Evolutionary conservation across 129 eudicot species (phyloP).

Genomic region (Kitagawia praeruptora): DNA sequence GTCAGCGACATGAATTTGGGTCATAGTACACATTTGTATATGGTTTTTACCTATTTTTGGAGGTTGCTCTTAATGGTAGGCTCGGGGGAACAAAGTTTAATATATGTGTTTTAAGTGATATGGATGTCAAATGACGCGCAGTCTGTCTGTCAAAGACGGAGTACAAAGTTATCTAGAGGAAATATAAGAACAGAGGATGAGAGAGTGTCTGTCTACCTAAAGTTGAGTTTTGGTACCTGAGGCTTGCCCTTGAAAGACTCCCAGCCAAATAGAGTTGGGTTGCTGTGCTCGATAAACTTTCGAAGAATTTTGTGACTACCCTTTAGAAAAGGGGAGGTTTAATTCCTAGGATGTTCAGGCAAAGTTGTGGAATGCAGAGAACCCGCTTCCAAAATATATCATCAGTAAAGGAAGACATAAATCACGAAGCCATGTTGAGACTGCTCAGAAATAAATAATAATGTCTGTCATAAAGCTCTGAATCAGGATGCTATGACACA

Average conservation of each 20-base stretch:
- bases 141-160: not conserved
- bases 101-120: not conserved
- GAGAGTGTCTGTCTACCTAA: not conserved
- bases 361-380: too few relatives aligned
- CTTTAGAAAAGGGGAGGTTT: not conserved
- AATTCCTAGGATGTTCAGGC: not conserved
- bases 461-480: not conserved
- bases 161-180: not conserved
- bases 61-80: not conserved
- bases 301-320: not conserved
- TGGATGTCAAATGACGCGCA: not conserved
- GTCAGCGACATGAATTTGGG: too few relatives aligned
- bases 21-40: too few relatives aligned
- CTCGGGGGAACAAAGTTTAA: not conserved
- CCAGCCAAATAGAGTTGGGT: not conserved
- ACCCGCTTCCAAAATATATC: too few relatives aligned
- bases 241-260: not conserved
- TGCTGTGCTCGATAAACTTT: not conserved
- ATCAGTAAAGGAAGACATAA: not conserved
- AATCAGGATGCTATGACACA: not conserved
- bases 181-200: not conserved
- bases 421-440: not conserved
- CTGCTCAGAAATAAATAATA: not conserved
- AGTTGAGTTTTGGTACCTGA: not conserved
- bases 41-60: constrained; percentile 6